These are phyloP conservation scores for Pleoardoris graminearum DNA, from an alignment of 2,329 filamentous ascomycete genomes.

Conservation along the genomic window DNA sequence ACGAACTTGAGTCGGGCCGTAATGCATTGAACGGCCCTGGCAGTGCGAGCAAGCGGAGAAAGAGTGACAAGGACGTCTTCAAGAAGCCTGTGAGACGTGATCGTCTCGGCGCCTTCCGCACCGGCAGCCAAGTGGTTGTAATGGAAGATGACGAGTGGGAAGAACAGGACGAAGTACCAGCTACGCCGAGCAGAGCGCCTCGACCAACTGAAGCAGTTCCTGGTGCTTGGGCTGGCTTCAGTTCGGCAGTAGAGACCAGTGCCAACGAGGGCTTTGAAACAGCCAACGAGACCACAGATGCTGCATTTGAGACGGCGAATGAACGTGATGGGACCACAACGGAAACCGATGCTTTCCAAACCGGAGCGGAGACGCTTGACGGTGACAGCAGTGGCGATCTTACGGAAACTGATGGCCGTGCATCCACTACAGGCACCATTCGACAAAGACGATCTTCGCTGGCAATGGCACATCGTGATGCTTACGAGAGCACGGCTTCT, in stretches of 20 bases:
- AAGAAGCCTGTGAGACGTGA: constrained; percentile 78
- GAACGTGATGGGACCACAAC: constrained; percentile 71
- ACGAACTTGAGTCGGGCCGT: constrained; percentile 77
- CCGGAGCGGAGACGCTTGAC: constrained; percentile 74
- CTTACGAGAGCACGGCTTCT: constrained; percentile 85
- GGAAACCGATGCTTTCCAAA: constrained; percentile 94
- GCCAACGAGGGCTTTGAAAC: constrained; percentile 76
- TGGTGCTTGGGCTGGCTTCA: constrained; percentile 39
- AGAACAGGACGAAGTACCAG: constrained; percentile 66
- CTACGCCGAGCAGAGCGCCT: constrained; percentile 57
- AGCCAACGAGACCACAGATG: constrained; percentile 70
- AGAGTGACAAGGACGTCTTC: constrained; percentile 61
- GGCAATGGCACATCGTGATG: constrained; percentile 61
- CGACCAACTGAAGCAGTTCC: constrained; percentile 30
- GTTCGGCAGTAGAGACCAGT: constrained; percentile 41
- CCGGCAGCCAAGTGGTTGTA: constrained; percentile 74
- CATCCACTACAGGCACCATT: constrained; percentile 23
- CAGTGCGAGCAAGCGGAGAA: constrained; percentile 58
- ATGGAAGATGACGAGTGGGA: constrained; percentile 88
- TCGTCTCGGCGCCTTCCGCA: constrained; percentile 74
- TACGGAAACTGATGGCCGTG: constrained; percentile 77
- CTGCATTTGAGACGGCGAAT: constrained; percentile 72
- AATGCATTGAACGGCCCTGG: constrained; percentile 53
- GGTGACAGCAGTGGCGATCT: constrained; percentile 76
- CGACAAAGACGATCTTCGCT: constrained; percentile 48